Conservation (phyloP, 2,329 filamentous ascomycete genomes). For the Escovopsis sp. region DNA sequence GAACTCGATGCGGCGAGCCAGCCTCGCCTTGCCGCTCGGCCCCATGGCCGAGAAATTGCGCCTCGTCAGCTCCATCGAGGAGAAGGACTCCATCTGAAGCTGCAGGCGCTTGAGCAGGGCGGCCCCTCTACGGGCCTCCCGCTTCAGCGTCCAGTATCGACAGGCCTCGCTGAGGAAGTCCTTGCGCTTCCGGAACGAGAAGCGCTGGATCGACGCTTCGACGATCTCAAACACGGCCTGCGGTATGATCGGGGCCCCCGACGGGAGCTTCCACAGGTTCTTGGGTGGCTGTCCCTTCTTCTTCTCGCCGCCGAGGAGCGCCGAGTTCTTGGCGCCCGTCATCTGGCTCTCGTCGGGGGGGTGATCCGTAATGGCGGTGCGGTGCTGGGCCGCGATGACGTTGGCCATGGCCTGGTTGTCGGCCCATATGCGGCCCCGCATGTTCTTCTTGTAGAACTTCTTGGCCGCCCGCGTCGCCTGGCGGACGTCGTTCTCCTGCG, state of each 20-base stretch:
- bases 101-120: slow-evolving; percentile 86
- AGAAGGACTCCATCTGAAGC: slow-evolving; percentile 89
- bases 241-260: slow-evolving; percentile 87
- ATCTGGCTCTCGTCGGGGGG: slow-evolving; percentile 70
- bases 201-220: slow-evolving; percentile 67
- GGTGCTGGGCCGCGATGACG: slow-evolving; percentile 60
- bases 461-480: slow-evolving; percentile 70
- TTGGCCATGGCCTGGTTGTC: slow-evolving; percentile 76
- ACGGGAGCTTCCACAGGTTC: slow-evolving; percentile 73
- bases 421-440: slow-evolving; percentile 83
- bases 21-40: slow-evolving; percentile 59
- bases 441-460: slow-evolving; percentile 76
- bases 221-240: slow-evolving; percentile 77
- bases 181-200: slow-evolving; percentile 68
- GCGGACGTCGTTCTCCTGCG: slow-evolving; percentile 71
- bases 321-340: slow-evolving; percentile 67
- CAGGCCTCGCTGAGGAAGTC: slow-evolving; percentile 88
- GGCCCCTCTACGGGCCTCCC: slow-evolving; percentile 81
- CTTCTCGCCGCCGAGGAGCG: slow-evolving; percentile 59
- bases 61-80: slow-evolving; percentile 91
- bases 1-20: slow-evolving; percentile 78
- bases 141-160: slow-evolving; percentile 95
- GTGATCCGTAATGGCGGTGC: slow-evolving; percentile 49
- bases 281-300: slow-evolving; percentile 45
- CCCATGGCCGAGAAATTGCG: slow-evolving; percentile 96